These are phyloP conservation scores for Phaeosphaeria sp. DNA, from an alignment of 2,329 filamentous ascomycete genomes.

Conservation along the genomic window DNA sequence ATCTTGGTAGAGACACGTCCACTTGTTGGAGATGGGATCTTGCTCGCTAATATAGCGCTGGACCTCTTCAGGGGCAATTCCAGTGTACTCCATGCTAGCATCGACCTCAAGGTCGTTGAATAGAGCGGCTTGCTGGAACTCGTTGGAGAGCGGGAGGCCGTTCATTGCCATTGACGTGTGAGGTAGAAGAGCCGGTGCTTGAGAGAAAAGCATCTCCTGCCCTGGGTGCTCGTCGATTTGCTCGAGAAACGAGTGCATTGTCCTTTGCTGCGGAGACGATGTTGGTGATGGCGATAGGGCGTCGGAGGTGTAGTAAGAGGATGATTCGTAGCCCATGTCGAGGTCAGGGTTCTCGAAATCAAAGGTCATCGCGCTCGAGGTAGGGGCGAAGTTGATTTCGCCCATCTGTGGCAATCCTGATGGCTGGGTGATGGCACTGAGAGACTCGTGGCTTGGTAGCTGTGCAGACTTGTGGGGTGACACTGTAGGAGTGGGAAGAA, in stretches of 20 bases:
- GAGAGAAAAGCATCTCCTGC: constrained; percentile 41
- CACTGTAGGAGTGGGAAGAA: constrained; percentile 61
- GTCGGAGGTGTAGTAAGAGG: constrained; percentile 59
- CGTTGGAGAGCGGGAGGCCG: constrained; percentile 19
- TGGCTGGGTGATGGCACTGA: constrained; percentile 64
- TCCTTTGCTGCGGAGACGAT: constrained; percentile 45
- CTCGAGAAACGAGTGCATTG: constrained; percentile 44
- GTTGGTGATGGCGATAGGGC: constrained; percentile 55
- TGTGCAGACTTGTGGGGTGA: constrained; percentile 53
- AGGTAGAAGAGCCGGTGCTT: constrained; percentile 33
- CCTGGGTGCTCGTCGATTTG: constrained; percentile 39
- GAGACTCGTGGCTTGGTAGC: constrained; percentile 50
- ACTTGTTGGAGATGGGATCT: constrained; percentile 51
- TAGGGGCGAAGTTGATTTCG: constrained; percentile 54
- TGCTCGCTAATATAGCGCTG: constrained; percentile 58
- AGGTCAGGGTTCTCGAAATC: constrained; percentile 49
- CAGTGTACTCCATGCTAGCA: constrained; percentile 75
- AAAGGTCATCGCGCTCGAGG: constrained; percentile 47
- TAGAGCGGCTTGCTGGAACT: constrained; percentile 24
- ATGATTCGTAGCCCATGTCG: constrained; percentile 57
- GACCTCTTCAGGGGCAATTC: constrained; percentile 81
- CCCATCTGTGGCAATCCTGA: constrained; percentile 64
- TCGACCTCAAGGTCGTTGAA: constrained; percentile 60
- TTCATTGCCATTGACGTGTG: constrained; percentile 30
- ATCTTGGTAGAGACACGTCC: constrained; percentile 64